phyloP scores from a whole-genome alignment of 768 basidiomycete genomes.

The Mycena alexandri region DNA sequence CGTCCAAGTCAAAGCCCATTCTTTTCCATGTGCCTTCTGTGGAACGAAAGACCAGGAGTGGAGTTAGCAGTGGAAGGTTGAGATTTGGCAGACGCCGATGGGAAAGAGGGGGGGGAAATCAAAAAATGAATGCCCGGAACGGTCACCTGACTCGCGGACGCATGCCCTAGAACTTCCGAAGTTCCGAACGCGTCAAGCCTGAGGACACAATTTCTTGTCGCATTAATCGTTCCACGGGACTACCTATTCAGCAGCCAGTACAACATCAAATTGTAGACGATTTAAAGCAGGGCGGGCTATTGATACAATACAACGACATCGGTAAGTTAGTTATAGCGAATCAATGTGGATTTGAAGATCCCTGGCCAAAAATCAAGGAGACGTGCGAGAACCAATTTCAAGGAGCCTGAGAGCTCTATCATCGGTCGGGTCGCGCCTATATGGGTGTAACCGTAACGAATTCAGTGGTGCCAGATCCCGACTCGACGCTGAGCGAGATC shows the following conservation, averaged over 20 bases:
- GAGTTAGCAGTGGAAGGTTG: no score
- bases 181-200: no score
- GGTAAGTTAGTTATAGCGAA: conserved; percentile 23
- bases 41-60: no score
- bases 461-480: conserved; percentile 70
- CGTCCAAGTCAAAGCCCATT: no score
- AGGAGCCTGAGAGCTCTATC: conserved; percentile 68
- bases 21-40: no score
- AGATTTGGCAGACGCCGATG: no score
- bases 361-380: not conserved
- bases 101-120: no score
- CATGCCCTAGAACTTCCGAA: no score
- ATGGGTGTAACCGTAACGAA: conserved; percentile 66
- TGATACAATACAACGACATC: conserved; percentile 30
- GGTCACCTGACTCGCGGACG: not conserved
- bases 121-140: not conserved
- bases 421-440: conserved; percentile 71
- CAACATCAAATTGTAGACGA: conserved; percentile 12
- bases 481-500: not conserved
- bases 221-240: conserved; percentile 20
- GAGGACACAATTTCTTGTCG: no score
- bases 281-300: conserved; percentile 17
- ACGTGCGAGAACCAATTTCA: not conserved
- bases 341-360: not conserved
- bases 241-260: not conserved